Conservation (phyloP, 2,329 filamentous ascomycete species). For the Onygenales sp. region DNA sequence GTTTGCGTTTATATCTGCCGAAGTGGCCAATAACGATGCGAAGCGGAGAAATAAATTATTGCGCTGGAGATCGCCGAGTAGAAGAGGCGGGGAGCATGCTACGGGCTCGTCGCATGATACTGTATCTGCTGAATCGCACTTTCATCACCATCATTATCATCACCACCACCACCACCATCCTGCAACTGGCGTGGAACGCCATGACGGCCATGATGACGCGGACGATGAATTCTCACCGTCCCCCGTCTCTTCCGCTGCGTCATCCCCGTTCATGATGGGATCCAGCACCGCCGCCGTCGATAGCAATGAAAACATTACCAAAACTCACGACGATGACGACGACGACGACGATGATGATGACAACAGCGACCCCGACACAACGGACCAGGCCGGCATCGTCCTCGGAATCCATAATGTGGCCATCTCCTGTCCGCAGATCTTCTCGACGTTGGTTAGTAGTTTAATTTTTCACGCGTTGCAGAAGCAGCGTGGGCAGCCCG, state of each 20-base stretch:
- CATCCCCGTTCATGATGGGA: not conserved
- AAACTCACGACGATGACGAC: slow-evolving; percentile 12
- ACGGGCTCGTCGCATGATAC: slow-evolving; percentile 19
- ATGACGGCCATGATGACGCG: slow-evolving; percentile 14
- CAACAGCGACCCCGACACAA: slow-evolving; percentile 31
- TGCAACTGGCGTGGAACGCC: not conserved
- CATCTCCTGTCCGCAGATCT: slow-evolving; percentile 81
- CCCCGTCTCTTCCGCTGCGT: not conserved
- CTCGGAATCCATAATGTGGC: slow-evolving; percentile 94
- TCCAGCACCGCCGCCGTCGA: not conserved
- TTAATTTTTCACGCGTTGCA: slow-evolving; percentile 77
- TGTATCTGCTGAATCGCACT: not conserved
- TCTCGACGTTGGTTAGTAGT: slow-evolving; percentile 77
- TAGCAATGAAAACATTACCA: not conserved
- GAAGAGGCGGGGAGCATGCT: not conserved
- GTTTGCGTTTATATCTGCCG: slow-evolving; percentile 87
- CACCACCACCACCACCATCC: too few relatives aligned
- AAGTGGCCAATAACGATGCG: slow-evolving; percentile 75
- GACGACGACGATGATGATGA: slow-evolving; percentile 37
- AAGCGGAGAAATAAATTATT: slow-evolving; percentile 31
- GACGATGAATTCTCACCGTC: slow-evolving; percentile 16
- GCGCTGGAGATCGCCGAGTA: slow-evolving; percentile 20
- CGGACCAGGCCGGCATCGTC: slow-evolving; percentile 78
- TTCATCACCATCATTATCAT: not conserved
- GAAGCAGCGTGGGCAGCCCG: slow-evolving; percentile 74